phyloP scores from a whole-genome alignment of 176 grass and related monocot species.

The Lolium rigidum region DNA sequence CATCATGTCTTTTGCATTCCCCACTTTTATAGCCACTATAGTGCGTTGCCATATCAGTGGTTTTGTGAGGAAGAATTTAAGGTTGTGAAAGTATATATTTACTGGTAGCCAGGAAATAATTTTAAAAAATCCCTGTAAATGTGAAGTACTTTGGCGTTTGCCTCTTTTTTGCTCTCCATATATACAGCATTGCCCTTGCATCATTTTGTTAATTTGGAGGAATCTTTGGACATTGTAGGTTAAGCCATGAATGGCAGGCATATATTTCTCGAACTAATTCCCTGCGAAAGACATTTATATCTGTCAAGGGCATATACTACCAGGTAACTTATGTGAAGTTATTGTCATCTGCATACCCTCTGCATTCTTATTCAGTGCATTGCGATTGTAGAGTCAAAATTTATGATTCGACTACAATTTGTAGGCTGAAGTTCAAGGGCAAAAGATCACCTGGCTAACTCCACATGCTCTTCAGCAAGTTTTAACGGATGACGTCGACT shows the following conservation, averaged over 20 bases:
- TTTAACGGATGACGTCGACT: slow-evolving; percentile 87
- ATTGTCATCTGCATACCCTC: background rate
- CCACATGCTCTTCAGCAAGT: slow-evolving; percentile 99
- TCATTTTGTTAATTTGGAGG: slow-evolving; percentile 24
- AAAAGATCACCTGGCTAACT: slow-evolving; percentile 96
- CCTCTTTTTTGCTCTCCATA: background rate
- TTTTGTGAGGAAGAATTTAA: slow-evolving; percentile 10
- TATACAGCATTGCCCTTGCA: background rate
- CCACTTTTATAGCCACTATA: slow-evolving; percentile 1
- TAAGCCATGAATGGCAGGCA: slow-evolving; percentile 99
- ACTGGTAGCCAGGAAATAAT: background rate
- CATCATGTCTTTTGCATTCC: background rate
- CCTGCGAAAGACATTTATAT: slow-evolving; percentile 91
- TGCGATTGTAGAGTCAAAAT: background rate
- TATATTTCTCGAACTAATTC: slow-evolving; percentile 89
- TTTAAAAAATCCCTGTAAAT: background rate
- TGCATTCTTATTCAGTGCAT: slow-evolving; percentile 7
- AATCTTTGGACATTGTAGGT: slow-evolving; percentile 63
- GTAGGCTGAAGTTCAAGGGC: slow-evolving; percentile 98
- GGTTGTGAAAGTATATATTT: background rate
- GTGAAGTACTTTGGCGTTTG: background rate
- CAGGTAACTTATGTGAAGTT: slow-evolving; percentile 57
- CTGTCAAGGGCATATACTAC: slow-evolving; percentile 98
- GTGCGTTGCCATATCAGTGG: background rate
- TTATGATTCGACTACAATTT: slow-evolving; percentile 34